Percentiles rank a stretch among this genome's conserved stretches.
Conservation (phyloP, 257 asterid species). For the Euphrasia confusa region DNA sequence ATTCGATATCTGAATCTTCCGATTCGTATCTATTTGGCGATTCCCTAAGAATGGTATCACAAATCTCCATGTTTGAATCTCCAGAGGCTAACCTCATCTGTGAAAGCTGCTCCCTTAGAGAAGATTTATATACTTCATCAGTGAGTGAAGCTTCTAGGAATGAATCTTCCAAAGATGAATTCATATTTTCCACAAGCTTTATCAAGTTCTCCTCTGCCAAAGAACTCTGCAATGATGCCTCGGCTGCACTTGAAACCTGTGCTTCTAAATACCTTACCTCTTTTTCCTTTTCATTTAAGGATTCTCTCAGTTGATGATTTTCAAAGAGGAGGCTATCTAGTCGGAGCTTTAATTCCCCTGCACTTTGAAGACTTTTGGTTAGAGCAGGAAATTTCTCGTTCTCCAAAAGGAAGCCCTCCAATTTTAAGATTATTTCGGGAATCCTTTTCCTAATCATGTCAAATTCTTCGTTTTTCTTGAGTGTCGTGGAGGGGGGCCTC, state of each 20-base stretch:
- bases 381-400: slow-evolving; percentile 44
- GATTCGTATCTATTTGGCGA: slow-evolving; percentile 28
- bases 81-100: slow-evolving; percentile 31
- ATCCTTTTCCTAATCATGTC: slow-evolving; percentile 60
- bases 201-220: slow-evolving; percentile 49
- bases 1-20: slow-evolving; percentile 53
- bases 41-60: slow-evolving; percentile 35
- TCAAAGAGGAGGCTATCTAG: slow-evolving; percentile 56
- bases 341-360: slow-evolving; percentile 43
- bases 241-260: slow-evolving; percentile 43
- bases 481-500: slow-evolving; percentile 40
- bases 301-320: slow-evolving; percentile 53
- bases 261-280: slow-evolving; percentile 54
- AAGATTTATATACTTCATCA: slow-evolving; percentile 53
- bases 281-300: slow-evolving; percentile 44
- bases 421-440: slow-evolving; percentile 48
- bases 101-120: slow-evolving; percentile 43
- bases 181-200: slow-evolving; percentile 39
- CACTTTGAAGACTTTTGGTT: slow-evolving; percentile 31
- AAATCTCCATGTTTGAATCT: slow-evolving; percentile 42
- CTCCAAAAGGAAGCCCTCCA: slow-evolving; percentile 57
- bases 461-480: slow-evolving; percentile 63
- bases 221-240: slow-evolving; percentile 43
- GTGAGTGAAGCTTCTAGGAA: slow-evolving; percentile 39
- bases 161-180: slow-evolving; percentile 43